Evolutionary conservation across 177 flowering plant species (phyloP).

Genomic region (Vitis hybrid): DNA sequence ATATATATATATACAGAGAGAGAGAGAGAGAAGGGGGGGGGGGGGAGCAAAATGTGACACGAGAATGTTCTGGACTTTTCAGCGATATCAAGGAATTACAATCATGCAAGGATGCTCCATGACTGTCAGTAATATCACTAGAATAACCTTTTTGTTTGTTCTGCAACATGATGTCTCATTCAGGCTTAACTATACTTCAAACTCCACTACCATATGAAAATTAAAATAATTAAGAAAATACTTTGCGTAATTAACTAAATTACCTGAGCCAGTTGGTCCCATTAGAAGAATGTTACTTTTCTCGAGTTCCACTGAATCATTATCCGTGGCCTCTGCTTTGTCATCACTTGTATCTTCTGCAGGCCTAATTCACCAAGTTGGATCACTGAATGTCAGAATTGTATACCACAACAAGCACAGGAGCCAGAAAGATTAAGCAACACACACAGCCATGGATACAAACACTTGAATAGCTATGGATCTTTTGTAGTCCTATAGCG

Average conservation of each 20-base stretch:
- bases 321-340: conserved; percentile 38
- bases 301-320: conserved; percentile 85
- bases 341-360: conserved; percentile 39
- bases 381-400: not conserved
- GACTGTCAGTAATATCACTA: not conserved
- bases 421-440: not conserved
- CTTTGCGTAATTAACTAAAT: not conserved
- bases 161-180: not conserved
- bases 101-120: too few species aligned
- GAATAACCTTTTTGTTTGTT: not conserved
- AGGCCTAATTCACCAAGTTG: conserved; percentile 48
- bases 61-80: not conserved
- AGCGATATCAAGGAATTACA: too few species aligned
- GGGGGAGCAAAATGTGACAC: not conserved
- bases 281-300: conserved; percentile 91
- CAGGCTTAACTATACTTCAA: not conserved
- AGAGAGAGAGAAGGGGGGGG: too few species aligned
- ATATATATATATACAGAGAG: not conserved
- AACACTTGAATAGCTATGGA: not conserved
- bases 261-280: conserved; percentile 99
- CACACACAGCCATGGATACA: not conserved
- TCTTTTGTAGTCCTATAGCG: not conserved
- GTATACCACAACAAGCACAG: not conserved
- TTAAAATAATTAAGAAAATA: not conserved
- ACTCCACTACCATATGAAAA: not conserved